Conservation (phyloP, 805 yeast species). For the Ascoidea tarda region DNA sequence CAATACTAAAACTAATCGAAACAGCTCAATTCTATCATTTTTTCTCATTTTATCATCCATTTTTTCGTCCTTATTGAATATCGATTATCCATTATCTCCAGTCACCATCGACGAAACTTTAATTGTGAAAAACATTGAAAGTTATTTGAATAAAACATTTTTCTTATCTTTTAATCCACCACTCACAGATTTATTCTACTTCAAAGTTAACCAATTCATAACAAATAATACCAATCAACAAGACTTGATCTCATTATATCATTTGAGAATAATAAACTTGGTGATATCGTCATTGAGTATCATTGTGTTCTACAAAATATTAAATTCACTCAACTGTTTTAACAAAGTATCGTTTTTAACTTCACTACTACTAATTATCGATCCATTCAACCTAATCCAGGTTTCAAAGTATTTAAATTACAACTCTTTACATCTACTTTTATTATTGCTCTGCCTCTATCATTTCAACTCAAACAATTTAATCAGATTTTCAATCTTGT, state of each 20-base stretch:
- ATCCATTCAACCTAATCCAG: no score
- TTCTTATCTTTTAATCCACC: constrained; percentile 70
- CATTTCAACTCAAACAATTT: no score
- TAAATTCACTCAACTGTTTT: constrained; percentile 27
- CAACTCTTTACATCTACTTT: no score
- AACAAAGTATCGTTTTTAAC: constrained; percentile 14
- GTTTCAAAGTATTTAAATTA: no score
- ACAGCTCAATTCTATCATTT: no score
- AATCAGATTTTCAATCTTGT: no score
- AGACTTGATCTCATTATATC: not conserved
- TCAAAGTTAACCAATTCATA: constrained; percentile 33
- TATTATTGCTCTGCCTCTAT: no score
- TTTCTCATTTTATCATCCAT: no score
- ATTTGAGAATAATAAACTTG: constrained; percentile 29
- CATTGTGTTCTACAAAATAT: constrained; percentile 40
- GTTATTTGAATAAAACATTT: constrained; percentile 41
- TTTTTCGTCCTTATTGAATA: constrained; percentile 13
- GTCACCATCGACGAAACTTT: constrained; percentile 37
- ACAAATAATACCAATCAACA: constrained; percentile 30
- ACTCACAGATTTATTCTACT: constrained; percentile 43
- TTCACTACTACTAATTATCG: constrained; percentile 1
- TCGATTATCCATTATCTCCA: constrained; percentile 20
- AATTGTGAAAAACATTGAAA: constrained; percentile 23
- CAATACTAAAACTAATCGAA: no score
- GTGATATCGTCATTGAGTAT: constrained; percentile 33